Percentiles rank a stretch among this genome's conserved stretches.
phyloP scores from a whole-genome alignment of 805 yeast genomes.

The Wickerhamomyces chaumierensis region DNA sequence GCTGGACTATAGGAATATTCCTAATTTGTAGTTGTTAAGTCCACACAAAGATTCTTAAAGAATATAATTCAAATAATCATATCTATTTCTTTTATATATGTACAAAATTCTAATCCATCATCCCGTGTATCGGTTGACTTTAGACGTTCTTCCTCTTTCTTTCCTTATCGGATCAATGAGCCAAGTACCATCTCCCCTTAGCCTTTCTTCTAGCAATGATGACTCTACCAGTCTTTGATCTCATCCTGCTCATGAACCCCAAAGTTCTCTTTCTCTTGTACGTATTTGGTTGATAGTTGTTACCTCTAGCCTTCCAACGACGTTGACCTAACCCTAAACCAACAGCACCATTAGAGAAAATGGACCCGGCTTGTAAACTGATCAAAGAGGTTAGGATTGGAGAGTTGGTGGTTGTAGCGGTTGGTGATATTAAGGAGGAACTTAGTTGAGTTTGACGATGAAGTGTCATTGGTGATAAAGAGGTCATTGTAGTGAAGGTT shows the following conservation, averaged over 20 bases:
- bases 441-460: conserved; percentile 11
- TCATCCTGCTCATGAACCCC: conserved; percentile 82
- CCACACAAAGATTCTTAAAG: no score
- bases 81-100: no score
- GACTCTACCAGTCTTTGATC: conserved; percentile 64
- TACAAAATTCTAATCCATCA: no score
- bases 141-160: neutral
- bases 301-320: conserved; percentile 86
- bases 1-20: no score
- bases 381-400: conserved; percentile 8
- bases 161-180: conserved; percentile 41
- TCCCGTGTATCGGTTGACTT: no score
- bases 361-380: conserved; percentile 10
- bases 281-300: conserved; percentile 90
- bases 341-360: conserved; percentile 15
- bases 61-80: no score
- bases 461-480: conserved; percentile 13
- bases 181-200: conserved; percentile 89
- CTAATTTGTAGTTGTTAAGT: no score
- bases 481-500: conserved; percentile 9
- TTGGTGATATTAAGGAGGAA: conserved; percentile 16
- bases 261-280: conserved; percentile 79
- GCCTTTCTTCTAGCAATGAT: conserved; percentile 66
- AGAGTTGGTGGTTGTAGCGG: conserved; percentile 5
- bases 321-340: conserved; percentile 31